These are phyloP conservation scores for Alternaria triticina DNA, from an alignment of 2,329 filamentous ascomycete species.

Conservation along the genomic window DNA sequence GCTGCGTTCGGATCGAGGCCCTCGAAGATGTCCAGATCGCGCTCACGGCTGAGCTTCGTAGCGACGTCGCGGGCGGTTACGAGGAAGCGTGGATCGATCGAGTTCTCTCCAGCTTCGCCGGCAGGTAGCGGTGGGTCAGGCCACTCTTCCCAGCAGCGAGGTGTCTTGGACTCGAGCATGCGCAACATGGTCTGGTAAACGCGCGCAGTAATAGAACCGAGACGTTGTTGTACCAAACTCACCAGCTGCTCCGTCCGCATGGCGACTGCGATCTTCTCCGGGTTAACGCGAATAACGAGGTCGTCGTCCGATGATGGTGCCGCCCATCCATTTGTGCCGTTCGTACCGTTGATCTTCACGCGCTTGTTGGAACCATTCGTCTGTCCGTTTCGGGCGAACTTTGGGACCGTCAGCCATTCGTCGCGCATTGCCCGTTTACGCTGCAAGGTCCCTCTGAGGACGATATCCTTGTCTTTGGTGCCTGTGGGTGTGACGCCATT, in stretches of 20 bases:
- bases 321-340: slow-evolving; percentile 27
- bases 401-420: slow-evolving; percentile 43
- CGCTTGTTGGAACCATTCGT: slow-evolving; percentile 39
- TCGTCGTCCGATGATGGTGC: slow-evolving; percentile 61
- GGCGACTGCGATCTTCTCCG: slow-evolving; percentile 81
- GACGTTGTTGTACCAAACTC: slow-evolving; percentile 71
- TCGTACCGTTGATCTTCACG: slow-evolving; percentile 38
- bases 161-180: slow-evolving; percentile 71
- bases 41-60: slow-evolving; percentile 48
- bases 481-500: slow-evolving; percentile 61
- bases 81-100: slow-evolving; percentile 39
- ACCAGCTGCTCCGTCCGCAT: slow-evolving; percentile 80
- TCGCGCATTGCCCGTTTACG: slow-evolving; percentile 61
- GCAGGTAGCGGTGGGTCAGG: slow-evolving; percentile 30
- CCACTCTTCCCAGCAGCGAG: slow-evolving; percentile 68
- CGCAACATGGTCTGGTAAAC: slow-evolving; percentile 79
- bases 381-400: slow-evolving; percentile 25
- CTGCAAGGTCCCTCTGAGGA: slow-evolving; percentile 63
- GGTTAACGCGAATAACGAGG: slow-evolving; percentile 79
- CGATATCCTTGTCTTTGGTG: slow-evolving; percentile 70
- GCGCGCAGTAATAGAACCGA: slow-evolving; percentile 75
- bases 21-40: slow-evolving; percentile 49
- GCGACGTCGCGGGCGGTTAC: slow-evolving; percentile 52
- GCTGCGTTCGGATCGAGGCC: slow-evolving; percentile 43
- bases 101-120: slow-evolving; percentile 41